A percentile compares a stretch with the other conserved stretches of the same genome.
Evolutionary conservation across 73 alveolate genomes (phyloP).

Genomic region (Effrenium voratum): DNA sequence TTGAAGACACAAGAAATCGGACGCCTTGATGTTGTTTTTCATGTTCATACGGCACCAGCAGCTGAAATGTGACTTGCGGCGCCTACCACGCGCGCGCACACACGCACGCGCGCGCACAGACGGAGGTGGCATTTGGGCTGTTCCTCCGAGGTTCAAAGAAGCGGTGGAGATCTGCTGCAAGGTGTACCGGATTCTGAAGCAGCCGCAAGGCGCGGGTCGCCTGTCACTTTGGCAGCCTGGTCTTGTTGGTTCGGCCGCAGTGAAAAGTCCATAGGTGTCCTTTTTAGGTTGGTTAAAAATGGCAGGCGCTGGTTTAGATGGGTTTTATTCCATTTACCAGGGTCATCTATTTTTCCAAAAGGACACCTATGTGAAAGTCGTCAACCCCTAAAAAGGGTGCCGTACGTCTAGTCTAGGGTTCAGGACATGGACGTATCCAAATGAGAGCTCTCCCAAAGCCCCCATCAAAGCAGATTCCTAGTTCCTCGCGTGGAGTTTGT

Average conservation of each 20-base stretch:
- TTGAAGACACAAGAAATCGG: not conserved
- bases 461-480: no score
- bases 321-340: not conserved
- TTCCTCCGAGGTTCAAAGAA: constrained; percentile 58
- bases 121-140: not conserved
- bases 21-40: not conserved
- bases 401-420: no score
- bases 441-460: no score
- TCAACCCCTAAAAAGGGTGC: no score
- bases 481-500: no score
- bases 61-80: not conserved
- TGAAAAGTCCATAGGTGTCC: no score
- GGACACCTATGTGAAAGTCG: no score
- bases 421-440: no score
- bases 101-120: not conserved
- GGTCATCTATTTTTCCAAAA: not conserved
- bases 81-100: not conserved
- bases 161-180: constrained; percentile 99
- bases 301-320: constrained; percentile 98
- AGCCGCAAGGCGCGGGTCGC: constrained; percentile 96
- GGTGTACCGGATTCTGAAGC: constrained; percentile 97
- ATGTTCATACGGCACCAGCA: not conserved
- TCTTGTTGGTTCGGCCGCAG: no score
- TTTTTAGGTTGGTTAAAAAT: constrained; percentile 99
- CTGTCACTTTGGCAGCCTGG: not conserved